Conservation (phyloP, 345 rosid genomes). For the Erysimum cheiranthoides region DNA sequence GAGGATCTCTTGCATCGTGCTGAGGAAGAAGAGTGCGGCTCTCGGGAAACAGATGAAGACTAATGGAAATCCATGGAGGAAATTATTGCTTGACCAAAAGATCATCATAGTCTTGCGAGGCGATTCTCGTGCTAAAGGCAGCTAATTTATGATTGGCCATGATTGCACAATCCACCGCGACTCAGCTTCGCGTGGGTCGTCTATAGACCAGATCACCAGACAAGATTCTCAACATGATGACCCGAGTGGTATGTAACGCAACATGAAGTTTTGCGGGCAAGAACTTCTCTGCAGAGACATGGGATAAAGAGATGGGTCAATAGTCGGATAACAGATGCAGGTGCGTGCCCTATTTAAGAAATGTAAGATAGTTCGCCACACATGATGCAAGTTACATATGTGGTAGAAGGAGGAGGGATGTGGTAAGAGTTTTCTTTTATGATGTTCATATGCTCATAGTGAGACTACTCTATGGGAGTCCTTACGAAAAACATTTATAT, state of each 20-base stretch:
- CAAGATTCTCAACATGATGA: too few species aligned
- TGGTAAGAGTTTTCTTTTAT: too few species aligned
- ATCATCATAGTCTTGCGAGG: slow-evolving; percentile 14
- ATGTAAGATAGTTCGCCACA: slow-evolving; percentile 18
- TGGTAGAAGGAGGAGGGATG: too few species aligned
- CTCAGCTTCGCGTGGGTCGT: background rate
- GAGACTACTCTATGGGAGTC: too few species aligned
- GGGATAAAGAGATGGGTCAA: slow-evolving; percentile 6
- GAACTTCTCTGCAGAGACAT: background rate
- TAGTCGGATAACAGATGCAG: background rate
- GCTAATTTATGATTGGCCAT: background rate
- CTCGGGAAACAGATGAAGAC: slow-evolving; percentile 50
- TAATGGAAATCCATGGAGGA: slow-evolving; percentile 32
- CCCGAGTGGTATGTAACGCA: slow-evolving; percentile 2
- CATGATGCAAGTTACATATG: too few species aligned
- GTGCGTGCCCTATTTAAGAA: background rate
- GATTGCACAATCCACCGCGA: slow-evolving; percentile 9
- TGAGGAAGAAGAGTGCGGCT: slow-evolving; percentile 58
- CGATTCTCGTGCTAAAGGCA: slow-evolving; percentile 3
- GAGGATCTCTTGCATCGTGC: slow-evolving; percentile 80
- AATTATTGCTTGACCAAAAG: background rate
- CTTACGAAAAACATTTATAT: too few species aligned
- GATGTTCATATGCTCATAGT: too few species aligned
- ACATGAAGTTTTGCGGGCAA: slow-evolving; percentile 3
- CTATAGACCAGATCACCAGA: background rate